Evolutionary conservation across 257 asterid species (phyloP).

Genomic region (Thymus mandschuricus): DNA sequence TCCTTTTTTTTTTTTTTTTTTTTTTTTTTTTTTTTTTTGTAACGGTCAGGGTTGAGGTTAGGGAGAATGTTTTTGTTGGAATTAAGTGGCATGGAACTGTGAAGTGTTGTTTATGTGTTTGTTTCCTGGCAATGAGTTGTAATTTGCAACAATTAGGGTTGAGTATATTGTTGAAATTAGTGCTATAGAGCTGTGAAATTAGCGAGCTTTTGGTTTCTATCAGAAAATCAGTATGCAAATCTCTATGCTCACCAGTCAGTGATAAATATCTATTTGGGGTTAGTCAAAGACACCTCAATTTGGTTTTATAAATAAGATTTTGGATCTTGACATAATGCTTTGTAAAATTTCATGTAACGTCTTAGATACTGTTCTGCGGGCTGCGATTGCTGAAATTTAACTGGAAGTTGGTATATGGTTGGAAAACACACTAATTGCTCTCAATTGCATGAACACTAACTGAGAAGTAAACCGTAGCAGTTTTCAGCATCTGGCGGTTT

Average conservation of each 20-base stretch:
- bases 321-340: not conserved
- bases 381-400: not conserved
- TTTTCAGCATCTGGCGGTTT: not conserved
- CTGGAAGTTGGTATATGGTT: not conserved
- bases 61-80: not conserved
- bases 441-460: not conserved
- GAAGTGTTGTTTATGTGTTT: not conserved
- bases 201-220: not conserved
- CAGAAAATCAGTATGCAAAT: not conserved
- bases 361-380: not conserved
- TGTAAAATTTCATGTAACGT: not conserved
- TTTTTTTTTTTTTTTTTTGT: not conserved
- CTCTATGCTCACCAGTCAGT: not conserved
- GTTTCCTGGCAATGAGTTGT: not conserved
- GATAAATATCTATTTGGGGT: not conserved
- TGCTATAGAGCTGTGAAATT: slow-evolving; percentile 5
- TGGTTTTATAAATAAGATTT: not conserved
- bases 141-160: not conserved
- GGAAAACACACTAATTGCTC: not conserved
- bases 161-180: not conserved
- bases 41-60: not conserved
- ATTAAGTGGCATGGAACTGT: not conserved
- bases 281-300: not conserved
- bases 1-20: not conserved
- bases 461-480: not conserved